Base-by-base conservation (phyloP, 768 basidiomycete species). In the Phaeotremella skinneri region DNA sequence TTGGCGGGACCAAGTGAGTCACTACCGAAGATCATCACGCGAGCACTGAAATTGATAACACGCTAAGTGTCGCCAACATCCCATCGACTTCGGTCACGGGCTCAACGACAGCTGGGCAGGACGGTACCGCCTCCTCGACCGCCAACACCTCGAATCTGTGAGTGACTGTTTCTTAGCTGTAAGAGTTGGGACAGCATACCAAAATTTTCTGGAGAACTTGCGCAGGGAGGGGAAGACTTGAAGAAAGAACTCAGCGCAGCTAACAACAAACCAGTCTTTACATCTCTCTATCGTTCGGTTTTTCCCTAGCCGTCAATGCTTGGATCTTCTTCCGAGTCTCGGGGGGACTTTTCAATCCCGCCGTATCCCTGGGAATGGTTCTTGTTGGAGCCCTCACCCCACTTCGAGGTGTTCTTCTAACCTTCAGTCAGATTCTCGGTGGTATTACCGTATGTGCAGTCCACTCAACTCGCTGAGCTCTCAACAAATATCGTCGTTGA, bases 271-370 rank as follows among this genome's bases (percentile, higher is more conserved):
- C n/a, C 31, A 68, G 66, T 14, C 61, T 76, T 0, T 76, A 72
- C 63, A 76, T 76, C 57, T 59, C 75, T 20, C 64, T 76, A 3
- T 72, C 68, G 2, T 75, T 78, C 64, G 75, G 72, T 0, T 71
- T 77, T 64, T 72, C 70, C 25, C 66, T 78, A 34, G 67, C 70
- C 23, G 74, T 77, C 57, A 76, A 73, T 43, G 76, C 76, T 6
- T 77, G 76, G 76, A 73, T 77, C 61, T 75, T 76, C 64, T 78
- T 76, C 72, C 67, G 74, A 17, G 69, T 79, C 31, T 73, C 72
- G 0, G 77, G 76, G 14, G 77, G 76, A 14, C 68, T 78, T 6
- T 77, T 78, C 72, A 79, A 79, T 65, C 78, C 78, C 0, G 77
- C 77, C 21, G 78, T 79, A 4, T 74, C 75, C 4, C 72, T 78